Percentiles rank a stretch among this genome's conserved stretches.
These are phyloP conservation scores for Solanum chmielewskii DNA, from an alignment of 257 asterid species.

Conservation along the genomic window DNA sequence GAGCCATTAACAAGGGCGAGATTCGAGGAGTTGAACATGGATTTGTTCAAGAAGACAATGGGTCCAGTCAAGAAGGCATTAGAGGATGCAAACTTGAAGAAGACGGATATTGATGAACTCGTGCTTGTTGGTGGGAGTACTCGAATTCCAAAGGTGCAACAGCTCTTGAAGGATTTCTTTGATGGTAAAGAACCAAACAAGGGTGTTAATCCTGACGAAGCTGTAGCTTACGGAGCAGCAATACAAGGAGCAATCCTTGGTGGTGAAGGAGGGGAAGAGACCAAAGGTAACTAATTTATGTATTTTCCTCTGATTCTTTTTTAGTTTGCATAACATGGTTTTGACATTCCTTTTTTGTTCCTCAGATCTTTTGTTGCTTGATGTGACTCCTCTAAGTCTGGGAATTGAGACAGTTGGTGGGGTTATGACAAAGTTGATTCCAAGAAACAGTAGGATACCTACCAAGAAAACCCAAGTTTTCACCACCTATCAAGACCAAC, in stretches of 20 bases:
- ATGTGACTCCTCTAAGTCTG: constrained; percentile 9
- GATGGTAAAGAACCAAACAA: constrained; percentile 18
- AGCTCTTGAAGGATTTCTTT: constrained; percentile 21
- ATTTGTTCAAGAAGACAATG: constrained; percentile 17
- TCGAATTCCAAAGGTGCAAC: constrained; percentile 23
- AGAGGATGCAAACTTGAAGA: constrained; percentile 12
- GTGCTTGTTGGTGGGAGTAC: constrained; percentile 25
- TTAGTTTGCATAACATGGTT: background rate
- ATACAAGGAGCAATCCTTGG: constrained; percentile 18
- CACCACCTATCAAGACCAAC: constrained; percentile 16
- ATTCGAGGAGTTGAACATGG: constrained; percentile 16
- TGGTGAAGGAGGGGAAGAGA: constrained; percentile 6
- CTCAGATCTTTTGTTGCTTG: constrained; percentile 6
- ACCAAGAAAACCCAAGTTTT: constrained; percentile 14
- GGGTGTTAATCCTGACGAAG: constrained; percentile 19
- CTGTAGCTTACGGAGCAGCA: constrained; percentile 22
- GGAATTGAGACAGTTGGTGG: constrained; percentile 19
- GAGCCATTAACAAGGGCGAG: constrained; percentile 14
- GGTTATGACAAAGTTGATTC: constrained; percentile 20
- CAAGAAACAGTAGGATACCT: constrained; percentile 12
- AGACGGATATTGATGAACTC: constrained; percentile 11
- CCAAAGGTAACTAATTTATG: background rate
- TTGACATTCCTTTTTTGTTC: background rate
- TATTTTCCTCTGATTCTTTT: background rate
- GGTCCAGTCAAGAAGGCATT: constrained; percentile 16